Conservation (phyloP, 768 basidiomycete species). For the Lentinula aciculospora region DNA sequence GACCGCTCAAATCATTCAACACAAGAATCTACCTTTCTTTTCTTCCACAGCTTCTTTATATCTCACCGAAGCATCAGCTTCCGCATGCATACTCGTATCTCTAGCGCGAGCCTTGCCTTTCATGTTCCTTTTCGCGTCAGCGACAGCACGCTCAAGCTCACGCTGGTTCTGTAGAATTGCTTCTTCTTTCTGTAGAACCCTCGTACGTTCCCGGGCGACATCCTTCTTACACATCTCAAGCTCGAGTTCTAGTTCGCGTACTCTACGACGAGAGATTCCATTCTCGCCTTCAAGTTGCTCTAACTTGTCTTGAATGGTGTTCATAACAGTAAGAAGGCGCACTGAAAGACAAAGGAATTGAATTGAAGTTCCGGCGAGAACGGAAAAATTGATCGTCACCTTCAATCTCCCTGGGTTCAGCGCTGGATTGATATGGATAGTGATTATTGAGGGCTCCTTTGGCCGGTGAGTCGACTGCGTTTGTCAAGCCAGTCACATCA, state of each 20-base stretch:
- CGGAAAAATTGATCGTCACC: constrained; percentile 31
- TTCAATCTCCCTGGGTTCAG: constrained; percentile 54
- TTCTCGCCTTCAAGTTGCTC: constrained; percentile 78
- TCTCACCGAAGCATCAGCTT: constrained; percentile 38
- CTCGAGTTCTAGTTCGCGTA: constrained; percentile 84
- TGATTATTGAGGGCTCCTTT: constrained; percentile 45
- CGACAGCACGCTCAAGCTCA: constrained; percentile 19
- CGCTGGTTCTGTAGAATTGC: constrained; percentile 22
- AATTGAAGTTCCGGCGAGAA: background rate
- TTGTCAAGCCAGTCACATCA: constrained; percentile 81
- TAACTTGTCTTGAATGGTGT: constrained; percentile 60
- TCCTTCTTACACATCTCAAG: constrained; percentile 82
- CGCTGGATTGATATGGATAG: constrained; percentile 39
- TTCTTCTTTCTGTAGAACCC: constrained; percentile 54
- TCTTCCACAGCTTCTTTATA: constrained; percentile 82
- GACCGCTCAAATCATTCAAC: background rate
- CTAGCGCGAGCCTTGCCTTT: constrained; percentile 34
- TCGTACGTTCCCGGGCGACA: constrained; percentile 62
- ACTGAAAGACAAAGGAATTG: constrained; percentile 28
- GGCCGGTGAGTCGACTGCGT: constrained; percentile 69
- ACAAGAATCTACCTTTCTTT: constrained; percentile 68
- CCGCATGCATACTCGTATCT: constrained; percentile 18
- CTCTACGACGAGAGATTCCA: constrained; percentile 69
- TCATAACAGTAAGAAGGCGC: constrained; percentile 57
- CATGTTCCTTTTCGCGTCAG: constrained; percentile 11